Conservation (phyloP, 441 rosid genomes). For the Arabidopsis hybrid region DNA sequence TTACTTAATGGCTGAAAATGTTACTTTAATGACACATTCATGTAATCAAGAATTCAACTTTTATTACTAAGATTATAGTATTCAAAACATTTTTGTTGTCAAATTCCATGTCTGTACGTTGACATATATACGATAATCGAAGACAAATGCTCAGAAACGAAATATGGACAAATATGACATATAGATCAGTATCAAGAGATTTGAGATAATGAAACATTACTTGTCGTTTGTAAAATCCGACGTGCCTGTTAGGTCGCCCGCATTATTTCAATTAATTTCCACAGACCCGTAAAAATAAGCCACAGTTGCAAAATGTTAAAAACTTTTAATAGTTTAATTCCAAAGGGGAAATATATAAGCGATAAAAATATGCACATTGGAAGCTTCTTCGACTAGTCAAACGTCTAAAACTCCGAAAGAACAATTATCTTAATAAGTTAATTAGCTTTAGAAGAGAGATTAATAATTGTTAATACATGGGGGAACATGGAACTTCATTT, state of each 20-base stretch:
- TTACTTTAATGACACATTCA: slow-evolving; percentile 37
- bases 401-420: slow-evolving; percentile 42
- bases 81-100: slow-evolving; percentile 7
- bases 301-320: slow-evolving; percentile 39
- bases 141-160: no score
- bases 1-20: slow-evolving; percentile 17
- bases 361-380: slow-evolving; percentile 16
- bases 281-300: slow-evolving; percentile 38
- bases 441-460: slow-evolving; percentile 35
- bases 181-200: slow-evolving; percentile 9
- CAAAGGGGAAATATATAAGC: slow-evolving; percentile 21
- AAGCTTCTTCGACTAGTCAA: slow-evolving; percentile 43
- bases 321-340: slow-evolving; percentile 21
- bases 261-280: slow-evolving; percentile 27
- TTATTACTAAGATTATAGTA: slow-evolving; percentile 5
- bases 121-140: not conserved
- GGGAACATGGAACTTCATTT: slow-evolving; percentile 38
- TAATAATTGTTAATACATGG: slow-evolving; percentile 34
- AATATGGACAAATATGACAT: slow-evolving; percentile 20
- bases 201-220: slow-evolving; percentile 19
- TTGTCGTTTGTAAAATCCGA: slow-evolving; percentile 36
- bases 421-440: slow-evolving; percentile 32
- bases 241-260: slow-evolving; percentile 44
- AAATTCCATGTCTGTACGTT: slow-evolving; percentile 22
- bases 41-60: slow-evolving; percentile 15